Evolutionary conservation across 805 yeast species (phyloP).

Genomic region (Babjeviella inositovora): DNA sequence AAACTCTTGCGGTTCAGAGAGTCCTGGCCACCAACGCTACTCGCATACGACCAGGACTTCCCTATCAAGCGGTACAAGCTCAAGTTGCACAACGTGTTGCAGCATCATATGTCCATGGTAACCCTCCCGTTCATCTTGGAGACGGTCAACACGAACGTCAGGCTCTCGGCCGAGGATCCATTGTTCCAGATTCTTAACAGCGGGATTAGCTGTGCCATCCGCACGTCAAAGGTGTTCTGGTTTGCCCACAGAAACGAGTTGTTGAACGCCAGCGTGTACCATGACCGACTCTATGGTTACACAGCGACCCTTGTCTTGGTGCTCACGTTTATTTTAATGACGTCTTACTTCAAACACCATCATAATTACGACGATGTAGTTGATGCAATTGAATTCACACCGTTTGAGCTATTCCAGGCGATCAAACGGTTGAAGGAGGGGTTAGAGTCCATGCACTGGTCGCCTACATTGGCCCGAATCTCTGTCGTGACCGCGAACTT

Average conservation of each 20-base stretch:
- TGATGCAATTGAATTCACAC: too few relatives aligned
- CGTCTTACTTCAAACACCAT: too few relatives aligned
- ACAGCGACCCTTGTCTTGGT: slow-evolving; percentile 22
- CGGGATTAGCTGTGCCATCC: slow-evolving; percentile 21
- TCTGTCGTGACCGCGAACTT: too few relatives aligned
- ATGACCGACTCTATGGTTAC: slow-evolving; percentile 25
- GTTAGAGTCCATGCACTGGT: too few relatives aligned
- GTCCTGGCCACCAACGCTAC: too few relatives aligned
- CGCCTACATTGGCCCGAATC: too few relatives aligned
- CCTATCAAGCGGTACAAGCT: slow-evolving; percentile 19
- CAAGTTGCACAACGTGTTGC: slow-evolving; percentile 20
- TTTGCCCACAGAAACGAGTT: slow-evolving; percentile 16
- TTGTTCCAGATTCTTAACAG: slow-evolving; percentile 17
- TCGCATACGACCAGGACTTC: slow-evolving; percentile 13
- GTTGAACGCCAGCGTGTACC: slow-evolving; percentile 25
- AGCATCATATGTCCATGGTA: slow-evolving; percentile 21
- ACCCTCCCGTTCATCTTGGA: slow-evolving; percentile 25
- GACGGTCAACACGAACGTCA: slow-evolving; percentile 14
- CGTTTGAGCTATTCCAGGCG: too few relatives aligned
- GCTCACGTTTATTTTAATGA: slow-evolving; percentile 19
- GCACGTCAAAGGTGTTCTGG: slow-evolving; percentile 18
- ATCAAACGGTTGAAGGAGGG: too few relatives aligned
- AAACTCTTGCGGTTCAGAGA: too few relatives aligned
- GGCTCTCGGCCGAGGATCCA: slow-evolving; percentile 20
- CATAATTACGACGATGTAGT: too few relatives aligned